A percentile compares a stretch with the other conserved stretches of the same genome.
Evolutionary conservation across 345 rosid genomes (phyloP).

Genomic region (Erucastrum elatum): DNA sequence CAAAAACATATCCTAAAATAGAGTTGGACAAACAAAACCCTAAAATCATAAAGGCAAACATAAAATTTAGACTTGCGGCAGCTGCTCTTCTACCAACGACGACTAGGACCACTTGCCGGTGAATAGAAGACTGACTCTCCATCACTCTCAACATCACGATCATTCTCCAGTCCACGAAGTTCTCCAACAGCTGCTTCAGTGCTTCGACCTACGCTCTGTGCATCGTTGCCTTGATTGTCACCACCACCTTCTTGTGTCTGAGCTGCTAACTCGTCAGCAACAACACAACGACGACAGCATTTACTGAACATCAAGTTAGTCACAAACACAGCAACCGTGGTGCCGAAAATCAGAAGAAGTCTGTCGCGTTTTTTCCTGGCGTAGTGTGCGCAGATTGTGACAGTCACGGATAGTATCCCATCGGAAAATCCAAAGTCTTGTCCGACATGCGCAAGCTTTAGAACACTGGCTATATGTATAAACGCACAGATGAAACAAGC

Average conservation of each 20-base stretch:
- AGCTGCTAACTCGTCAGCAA: neutral
- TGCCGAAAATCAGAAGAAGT: neutral
- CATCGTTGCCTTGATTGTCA: neutral
- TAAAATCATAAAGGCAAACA: neutral
- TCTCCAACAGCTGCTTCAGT: neutral
- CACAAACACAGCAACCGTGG: neutral
- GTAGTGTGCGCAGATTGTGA: neutral
- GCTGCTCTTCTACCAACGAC: neutral
- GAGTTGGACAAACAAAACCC: neutral
- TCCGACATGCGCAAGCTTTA: neutral
- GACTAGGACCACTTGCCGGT: neutral
- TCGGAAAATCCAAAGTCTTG: neutral
- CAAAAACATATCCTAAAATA: neutral
- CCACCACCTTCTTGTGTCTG: neutral
- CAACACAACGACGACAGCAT: neutral
- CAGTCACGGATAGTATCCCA: neutral
- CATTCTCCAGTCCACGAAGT: neutral
- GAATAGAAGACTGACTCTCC: neutral
- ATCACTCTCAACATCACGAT: neutral
- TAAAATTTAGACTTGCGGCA: neutral
- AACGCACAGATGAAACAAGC: too few relatives aligned
- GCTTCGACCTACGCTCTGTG: neutral
- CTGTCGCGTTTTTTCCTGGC: neutral
- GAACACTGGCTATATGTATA: too few relatives aligned
- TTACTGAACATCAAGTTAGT: neutral